Percentiles rank a stretch among this genome's conserved stretches.
Conservation (phyloP, 2,329 filamentous ascomycete species). For the Aspergillus clavatus region DNA sequence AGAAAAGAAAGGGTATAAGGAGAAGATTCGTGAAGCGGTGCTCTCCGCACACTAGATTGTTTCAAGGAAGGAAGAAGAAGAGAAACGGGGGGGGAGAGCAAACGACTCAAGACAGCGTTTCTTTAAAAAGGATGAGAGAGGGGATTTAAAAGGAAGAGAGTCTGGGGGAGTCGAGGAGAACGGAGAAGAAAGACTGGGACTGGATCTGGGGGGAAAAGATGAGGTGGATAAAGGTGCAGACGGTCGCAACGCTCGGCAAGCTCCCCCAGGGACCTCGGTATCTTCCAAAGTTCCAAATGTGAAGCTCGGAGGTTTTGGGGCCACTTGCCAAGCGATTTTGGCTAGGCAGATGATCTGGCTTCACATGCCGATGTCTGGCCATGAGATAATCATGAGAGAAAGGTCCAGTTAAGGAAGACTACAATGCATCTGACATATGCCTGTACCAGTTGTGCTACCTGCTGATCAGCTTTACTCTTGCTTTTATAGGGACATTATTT, state of each 20-base stretch:
- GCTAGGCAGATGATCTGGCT: conserved; percentile 23
- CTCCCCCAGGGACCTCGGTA: conserved; percentile 29
- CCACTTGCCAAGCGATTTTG: conserved; percentile 17
- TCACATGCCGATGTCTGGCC: conserved; percentile 32
- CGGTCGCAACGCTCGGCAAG: conserved; percentile 29
- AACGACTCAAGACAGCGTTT: not conserved
- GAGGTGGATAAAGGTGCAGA: conserved; percentile 4
- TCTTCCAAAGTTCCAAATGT: conserved; percentile 20
- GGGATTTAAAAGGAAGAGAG: conserved; percentile 17
- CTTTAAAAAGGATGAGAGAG: not conserved
- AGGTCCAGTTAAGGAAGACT: too few relatives aligned
- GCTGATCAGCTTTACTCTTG: too few relatives aligned
- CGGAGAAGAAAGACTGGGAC: conserved; percentile 15
- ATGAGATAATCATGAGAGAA: too few relatives aligned
- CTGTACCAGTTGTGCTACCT: not conserved
- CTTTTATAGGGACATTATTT: too few relatives aligned
- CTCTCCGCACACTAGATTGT: conserved; percentile 1
- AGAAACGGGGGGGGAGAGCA: too few relatives aligned
- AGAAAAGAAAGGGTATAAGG: conserved; percentile 11
- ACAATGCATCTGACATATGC: too few relatives aligned
- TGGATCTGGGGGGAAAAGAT: conserved; percentile 14
- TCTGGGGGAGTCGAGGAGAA: conserved; percentile 19
- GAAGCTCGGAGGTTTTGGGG: conserved; percentile 17
- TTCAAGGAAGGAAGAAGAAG: conserved; percentile 5
- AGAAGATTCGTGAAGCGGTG: not conserved